Base-by-base conservation (phyloP, 192 early-diverging fungal species). In the Umbelopsis sp. region DNA sequence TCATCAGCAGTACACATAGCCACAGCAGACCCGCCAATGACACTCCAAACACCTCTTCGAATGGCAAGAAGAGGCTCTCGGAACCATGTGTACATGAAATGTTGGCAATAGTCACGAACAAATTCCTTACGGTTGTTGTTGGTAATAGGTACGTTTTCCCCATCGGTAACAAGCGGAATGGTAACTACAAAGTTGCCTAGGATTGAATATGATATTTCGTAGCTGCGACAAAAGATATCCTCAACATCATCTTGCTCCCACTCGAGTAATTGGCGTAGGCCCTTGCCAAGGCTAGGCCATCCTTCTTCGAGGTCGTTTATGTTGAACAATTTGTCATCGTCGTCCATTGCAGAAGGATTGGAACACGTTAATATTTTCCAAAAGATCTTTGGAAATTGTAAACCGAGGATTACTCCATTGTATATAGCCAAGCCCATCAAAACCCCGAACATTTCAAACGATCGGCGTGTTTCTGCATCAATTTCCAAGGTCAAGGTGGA, bases 391-490 rank as follows among this genome's bases (percentile, higher is more conserved):
- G 94, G 92, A 71, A 98, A 90, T 17, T 87, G 81, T 8, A 92
- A 83, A 0, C 87, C 86, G 4, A 95, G 69, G 16, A 93, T 87
- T 9, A 98, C 87, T 3, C 93, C 93, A 77, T 98, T 98, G 65
- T 91, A 92, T 26, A 97, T 80, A 4, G 95, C 95, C n/a, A 98
- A 72, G 4, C 97, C 97, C n/a, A 97, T 75, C n/a, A 98, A 69
- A 17, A 88, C 88, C 9, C 97, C 97, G 1, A 94, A 88, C n/a
- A 93, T 81, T 72, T 97, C 95, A 82, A 94, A 98, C 70, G 62
- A 68, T 20, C 73, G 51, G 0, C 72, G 65, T 38, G 71, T 54
- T 14, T 80, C 75, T 2, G 49, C 41, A 59, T 72, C 75, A 17
- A 71, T 43, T 24, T 67, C 69, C 11, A 44, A 21, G 0, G 76